Evolutionary conservation across 371 early-diverging fungal genomes (phyloP).

Genomic region (Apophysomyces variabilis): DNA sequence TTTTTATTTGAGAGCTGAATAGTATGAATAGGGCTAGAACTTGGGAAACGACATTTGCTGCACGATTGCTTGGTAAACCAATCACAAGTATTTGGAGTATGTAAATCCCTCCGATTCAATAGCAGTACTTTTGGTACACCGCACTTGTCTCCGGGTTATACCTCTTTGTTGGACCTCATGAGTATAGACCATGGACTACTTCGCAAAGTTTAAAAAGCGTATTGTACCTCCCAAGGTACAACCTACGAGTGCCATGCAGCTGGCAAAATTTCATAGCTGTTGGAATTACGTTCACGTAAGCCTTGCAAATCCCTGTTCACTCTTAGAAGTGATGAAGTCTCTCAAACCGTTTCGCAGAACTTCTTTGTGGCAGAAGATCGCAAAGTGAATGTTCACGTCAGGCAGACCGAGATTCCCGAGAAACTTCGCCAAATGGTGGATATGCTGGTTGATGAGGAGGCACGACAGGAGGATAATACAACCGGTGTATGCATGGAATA

Average conservation of each 20-base stretch:
- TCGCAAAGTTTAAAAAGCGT: slow-evolving; percentile 59
- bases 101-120: no score
- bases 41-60: no score
- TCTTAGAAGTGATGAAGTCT: not conserved
- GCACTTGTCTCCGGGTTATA: not conserved
- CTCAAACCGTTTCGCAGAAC: slow-evolving; percentile 34
- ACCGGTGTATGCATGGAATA: slow-evolving; percentile 89
- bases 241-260: slow-evolving; percentile 60
- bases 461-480: slow-evolving; percentile 57
- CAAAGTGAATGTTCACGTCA: slow-evolving; percentile 54
- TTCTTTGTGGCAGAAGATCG: slow-evolving; percentile 56
- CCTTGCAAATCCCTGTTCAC: not conserved
- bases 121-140: not conserved
- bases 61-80: no score
- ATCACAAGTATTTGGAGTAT: no score
- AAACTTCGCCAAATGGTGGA: slow-evolving; percentile 80
- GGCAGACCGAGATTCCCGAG: slow-evolving; percentile 74
- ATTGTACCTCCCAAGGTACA: slow-evolving; percentile 60
- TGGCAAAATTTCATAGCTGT: slow-evolving; percentile 68
- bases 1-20: no score
- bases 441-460: slow-evolving; percentile 84
- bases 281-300: slow-evolving; percentile 67
- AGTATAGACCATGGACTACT: slow-evolving; percentile 51
- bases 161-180: slow-evolving; percentile 4
- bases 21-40: no score